These are phyloP conservation scores for Melaleuca quinquenervia DNA, from an alignment of 345 rosid genomes.

Conservation along the genomic window DNA sequence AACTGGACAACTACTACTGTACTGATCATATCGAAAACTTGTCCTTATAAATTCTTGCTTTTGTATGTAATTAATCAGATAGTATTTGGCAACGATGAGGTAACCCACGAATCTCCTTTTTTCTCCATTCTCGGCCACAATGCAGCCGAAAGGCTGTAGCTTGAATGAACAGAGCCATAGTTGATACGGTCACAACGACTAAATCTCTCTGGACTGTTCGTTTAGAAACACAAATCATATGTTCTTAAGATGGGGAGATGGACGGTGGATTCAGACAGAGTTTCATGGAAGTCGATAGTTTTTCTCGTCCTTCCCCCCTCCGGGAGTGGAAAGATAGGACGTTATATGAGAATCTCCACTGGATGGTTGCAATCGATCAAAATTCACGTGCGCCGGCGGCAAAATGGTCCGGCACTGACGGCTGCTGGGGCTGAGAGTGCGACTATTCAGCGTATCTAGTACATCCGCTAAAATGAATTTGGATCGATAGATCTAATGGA, in stretches of 20 bases:
- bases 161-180: not conserved
- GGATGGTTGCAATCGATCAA: not conserved
- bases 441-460: not conserved
- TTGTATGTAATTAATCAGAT: not conserved
- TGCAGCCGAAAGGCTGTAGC: not conserved
- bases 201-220: not conserved
- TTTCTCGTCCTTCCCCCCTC: not conserved
- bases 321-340: not conserved
- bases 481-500: not conserved
- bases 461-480: not conserved
- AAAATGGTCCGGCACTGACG: not conserved
- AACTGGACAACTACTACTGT: not conserved
- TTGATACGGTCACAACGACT: not conserved
- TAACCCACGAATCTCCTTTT: too few relatives aligned
- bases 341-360: not conserved
- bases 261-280: not conserved
- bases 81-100: not conserved
- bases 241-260: not conserved
- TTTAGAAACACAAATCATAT: not conserved
- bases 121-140: not conserved
- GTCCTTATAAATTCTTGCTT: not conserved
- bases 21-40: not conserved
- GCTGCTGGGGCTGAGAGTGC: not conserved
- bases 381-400: not conserved
- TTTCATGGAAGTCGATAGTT: not conserved